Evolutionary conservation across 1,284 basidiomycete genomes (phyloP).

Genomic region (Tilletia caries): DNA sequence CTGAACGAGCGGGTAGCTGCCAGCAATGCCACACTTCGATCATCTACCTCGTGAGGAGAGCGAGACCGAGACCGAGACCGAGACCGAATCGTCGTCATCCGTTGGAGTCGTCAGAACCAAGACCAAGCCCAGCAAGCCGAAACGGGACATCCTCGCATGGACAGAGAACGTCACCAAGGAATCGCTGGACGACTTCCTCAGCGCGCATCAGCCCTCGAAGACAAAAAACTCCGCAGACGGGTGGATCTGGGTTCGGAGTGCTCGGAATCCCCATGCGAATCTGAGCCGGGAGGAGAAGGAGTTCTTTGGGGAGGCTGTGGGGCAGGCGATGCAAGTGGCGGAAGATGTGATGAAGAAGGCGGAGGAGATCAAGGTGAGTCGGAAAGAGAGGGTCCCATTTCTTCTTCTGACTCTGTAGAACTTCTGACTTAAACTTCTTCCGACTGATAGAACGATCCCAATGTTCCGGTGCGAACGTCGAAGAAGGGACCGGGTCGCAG

Average conservation of each 20-base stretch:
- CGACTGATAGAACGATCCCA: not conserved
- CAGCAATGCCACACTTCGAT: not conserved
- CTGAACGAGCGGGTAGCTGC: too few species aligned
- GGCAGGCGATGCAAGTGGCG: not conserved
- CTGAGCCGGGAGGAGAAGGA: not conserved
- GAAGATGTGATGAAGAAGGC: not conserved
- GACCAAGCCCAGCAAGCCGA: too few species aligned
- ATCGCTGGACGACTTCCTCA: not conserved
- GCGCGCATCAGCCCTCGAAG: not conserved
- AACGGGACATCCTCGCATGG: not conserved
- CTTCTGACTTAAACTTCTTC: too few species aligned
- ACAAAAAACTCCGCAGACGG: not conserved
- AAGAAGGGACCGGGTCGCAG: not conserved
- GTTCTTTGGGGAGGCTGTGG: not conserved
- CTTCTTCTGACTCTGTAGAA: too few species aligned
- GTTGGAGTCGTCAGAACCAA: not conserved
- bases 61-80: not conserved
- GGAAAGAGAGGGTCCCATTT: too few species aligned
- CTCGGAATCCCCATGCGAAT: not conserved
- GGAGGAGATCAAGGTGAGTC: not conserved
- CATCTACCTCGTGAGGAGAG: not conserved
- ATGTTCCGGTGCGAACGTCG: not conserved
- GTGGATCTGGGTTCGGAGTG: conserved; percentile 1
- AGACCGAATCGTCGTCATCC: not conserved
- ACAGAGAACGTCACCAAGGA: not conserved